Base-by-base conservation (phyloP, 176 grass and related monocot species). In the Dactylis glomerata region DNA sequence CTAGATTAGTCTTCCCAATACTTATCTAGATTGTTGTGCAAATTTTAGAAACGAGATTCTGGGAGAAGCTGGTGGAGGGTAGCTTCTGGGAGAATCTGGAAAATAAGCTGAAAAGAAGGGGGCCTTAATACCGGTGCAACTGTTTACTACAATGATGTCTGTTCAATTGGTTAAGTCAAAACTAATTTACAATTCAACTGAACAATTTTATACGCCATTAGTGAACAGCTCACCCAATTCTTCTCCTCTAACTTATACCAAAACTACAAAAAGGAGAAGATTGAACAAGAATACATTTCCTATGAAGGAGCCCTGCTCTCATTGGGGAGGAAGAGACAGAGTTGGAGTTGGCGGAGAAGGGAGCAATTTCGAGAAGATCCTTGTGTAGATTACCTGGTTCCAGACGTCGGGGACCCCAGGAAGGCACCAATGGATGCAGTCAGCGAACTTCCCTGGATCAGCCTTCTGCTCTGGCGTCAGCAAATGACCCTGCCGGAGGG, bases 391-490 rank as follows among this genome's bases (percentile, higher is more conserved):
- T 54, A 98, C 86, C 58, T 90, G 83, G 66, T 98, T 98, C 96
- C 96, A 98, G 46, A 92, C 86, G 34, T 95, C 96, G 0, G 96
- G 93, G 34, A 98, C 78, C 28, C 96, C 96, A 0, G 96, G 93
- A 32, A 99, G 89, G 63, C 96, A 99, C 96, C 96, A 96, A 23
- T 96, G 96, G 54, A 99, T 96, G 81, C 96, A 96, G 69, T 99
- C 96, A 0, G 96, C 89, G 2, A 85, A 99, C 31, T 80, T 94
- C 22, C 59, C 55, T 0, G 88, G 96, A 13, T 99, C 20, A 0
- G 84, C 88, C 81, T 96, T 85, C 80, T 99, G 93, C 87, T 95
- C 65, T 0, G 91, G 31, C 1, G 96, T 94, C 83, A 99, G 82
- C 64, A 94, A 5, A 13, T 91, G 87, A 11, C 91, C 91, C 76